Percentiles rank a stretch among this genome's conserved stretches.
phyloP scores from a whole-genome alignment of 768 basidiomycete genomes.

The Phaffia tasmanica region DNA sequence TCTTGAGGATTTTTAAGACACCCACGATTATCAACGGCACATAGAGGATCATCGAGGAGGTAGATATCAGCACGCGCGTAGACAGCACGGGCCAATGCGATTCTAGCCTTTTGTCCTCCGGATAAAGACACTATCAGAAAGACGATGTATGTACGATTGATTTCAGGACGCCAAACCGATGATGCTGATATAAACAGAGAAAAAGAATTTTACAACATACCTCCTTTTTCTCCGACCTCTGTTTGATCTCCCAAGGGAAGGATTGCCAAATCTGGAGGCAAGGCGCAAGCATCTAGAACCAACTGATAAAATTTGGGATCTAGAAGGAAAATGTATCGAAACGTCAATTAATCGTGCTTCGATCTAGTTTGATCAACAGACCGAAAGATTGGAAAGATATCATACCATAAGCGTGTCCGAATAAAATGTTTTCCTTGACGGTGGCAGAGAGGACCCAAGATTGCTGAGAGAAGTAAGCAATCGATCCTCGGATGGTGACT shows the following conservation, averaged over 20 bases:
- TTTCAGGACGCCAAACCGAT: constrained; percentile 43
- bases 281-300: constrained; percentile 81
- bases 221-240: constrained; percentile 39
- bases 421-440: constrained; percentile 80
- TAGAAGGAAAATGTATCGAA: not conserved
- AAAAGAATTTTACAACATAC: no score
- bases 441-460: constrained; percentile 83
- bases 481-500: constrained; percentile 54
- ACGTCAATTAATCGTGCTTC: constrained; percentile 31
- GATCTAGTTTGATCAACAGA: constrained; percentile 4
- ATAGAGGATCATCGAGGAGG: constrained; percentile 54
- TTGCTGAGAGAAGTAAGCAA: constrained; percentile 77
- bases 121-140: constrained; percentile 16
- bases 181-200: constrained; percentile 35
- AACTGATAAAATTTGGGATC: constrained; percentile 54
- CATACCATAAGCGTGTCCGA: constrained; percentile 79
- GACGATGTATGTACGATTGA: no score
- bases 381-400: constrained; percentile 26
- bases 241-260: constrained; percentile 61
- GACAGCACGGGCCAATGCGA: constrained; percentile 58
- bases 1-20: not conserved
- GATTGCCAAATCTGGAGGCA: constrained; percentile 65
- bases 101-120: constrained; percentile 38
- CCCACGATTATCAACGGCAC: constrained; percentile 45
- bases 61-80: constrained; percentile 43